Conservation (phyloP, 2,329 filamentous ascomycete genomes). For the Trichoderma endophyticum region DNA sequence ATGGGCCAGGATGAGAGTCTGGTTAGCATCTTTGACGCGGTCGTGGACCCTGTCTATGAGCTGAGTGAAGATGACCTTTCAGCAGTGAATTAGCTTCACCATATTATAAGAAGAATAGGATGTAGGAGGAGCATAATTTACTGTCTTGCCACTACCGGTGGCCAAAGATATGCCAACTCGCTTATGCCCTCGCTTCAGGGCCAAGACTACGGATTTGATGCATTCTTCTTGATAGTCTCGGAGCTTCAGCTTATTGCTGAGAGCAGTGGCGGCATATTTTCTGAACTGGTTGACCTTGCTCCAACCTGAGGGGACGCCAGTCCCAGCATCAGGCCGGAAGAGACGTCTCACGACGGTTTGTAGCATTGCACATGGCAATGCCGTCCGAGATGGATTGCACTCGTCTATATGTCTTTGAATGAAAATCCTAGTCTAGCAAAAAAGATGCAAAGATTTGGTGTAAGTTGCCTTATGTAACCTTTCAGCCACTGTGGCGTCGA, state of each 20-base stretch:
- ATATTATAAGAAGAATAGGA: background rate
- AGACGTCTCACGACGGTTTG: conserved; percentile 30
- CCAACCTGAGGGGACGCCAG: conserved; percentile 14
- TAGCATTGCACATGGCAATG: conserved; percentile 39
- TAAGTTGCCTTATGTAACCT: conserved; percentile 3
- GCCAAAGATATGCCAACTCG: conserved; percentile 81
- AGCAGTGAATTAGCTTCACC: background rate
- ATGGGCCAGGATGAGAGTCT: conserved; percentile 89
- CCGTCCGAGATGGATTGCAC: background rate
- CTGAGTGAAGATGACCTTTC: conserved; percentile 92
- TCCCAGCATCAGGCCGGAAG: conserved; percentile 22
- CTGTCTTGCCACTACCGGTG: conserved; percentile 86
- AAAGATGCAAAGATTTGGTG: background rate
- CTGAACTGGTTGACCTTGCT: background rate
- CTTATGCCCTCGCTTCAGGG: conserved; percentile 69
- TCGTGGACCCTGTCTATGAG: conserved; percentile 74
- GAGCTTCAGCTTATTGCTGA: conserved; percentile 51
- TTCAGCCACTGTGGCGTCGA: conserved; percentile 15
- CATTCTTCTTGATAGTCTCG: conserved; percentile 90
- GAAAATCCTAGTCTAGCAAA: conserved; percentile 2
- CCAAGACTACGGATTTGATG: conserved; percentile 72
- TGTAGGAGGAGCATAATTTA: conserved; percentile 31
- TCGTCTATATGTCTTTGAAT: background rate
- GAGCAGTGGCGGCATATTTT: conserved; percentile 25
- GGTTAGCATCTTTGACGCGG: conserved; percentile 50